Conservation (phyloP, 768 basidiomycete genomes). For the Amanita rimosa region DNA sequence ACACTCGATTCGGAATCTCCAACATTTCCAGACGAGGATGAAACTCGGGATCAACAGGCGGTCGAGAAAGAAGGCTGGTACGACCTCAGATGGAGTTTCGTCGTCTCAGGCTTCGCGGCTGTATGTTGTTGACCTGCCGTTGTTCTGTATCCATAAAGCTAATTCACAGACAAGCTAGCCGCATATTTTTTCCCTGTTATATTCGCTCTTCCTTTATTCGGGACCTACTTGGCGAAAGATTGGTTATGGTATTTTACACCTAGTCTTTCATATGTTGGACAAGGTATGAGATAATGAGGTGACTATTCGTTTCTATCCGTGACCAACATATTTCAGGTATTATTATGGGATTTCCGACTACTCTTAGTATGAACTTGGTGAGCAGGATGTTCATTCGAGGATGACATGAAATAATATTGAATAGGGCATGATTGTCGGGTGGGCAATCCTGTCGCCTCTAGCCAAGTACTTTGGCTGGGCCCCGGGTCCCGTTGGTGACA, state of each 20-base stretch:
- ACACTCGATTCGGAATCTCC: conserved; percentile 8
- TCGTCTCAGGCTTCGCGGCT: conserved; percentile 62
- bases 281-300: conserved; percentile 43
- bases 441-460: conserved; percentile 88
- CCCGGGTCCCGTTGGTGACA: conserved; percentile 82
- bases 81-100: conserved; percentile 69
- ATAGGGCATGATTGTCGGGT: conserved; percentile 94
- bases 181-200: conserved; percentile 87
- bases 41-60: conserved; percentile 29
- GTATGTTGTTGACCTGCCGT: conserved; percentile 30
- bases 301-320: neutral
- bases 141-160: conserved; percentile 5
- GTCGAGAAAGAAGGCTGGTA: conserved; percentile 67
- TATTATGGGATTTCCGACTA: conserved; percentile 96
- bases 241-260: conserved; percentile 96
- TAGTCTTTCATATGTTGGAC: conserved; percentile 85
- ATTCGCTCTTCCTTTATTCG: conserved; percentile 82
- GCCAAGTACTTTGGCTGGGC: conserved; percentile 83
- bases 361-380: conserved; percentile 86
- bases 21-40: conserved; percentile 21
- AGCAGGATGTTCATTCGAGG: conserved; percentile 11
- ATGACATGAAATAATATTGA: conserved; percentile 4
- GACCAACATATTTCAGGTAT: conserved; percentile 41
- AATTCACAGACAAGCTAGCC: conserved; percentile 38
- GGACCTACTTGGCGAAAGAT: conserved; percentile 66